Percentiles rank a stretch among this genome's conserved stretches.
Evolutionary conservation across 345 rosid genomes (phyloP).

Genomic region (Clarkia xantiana): DNA sequence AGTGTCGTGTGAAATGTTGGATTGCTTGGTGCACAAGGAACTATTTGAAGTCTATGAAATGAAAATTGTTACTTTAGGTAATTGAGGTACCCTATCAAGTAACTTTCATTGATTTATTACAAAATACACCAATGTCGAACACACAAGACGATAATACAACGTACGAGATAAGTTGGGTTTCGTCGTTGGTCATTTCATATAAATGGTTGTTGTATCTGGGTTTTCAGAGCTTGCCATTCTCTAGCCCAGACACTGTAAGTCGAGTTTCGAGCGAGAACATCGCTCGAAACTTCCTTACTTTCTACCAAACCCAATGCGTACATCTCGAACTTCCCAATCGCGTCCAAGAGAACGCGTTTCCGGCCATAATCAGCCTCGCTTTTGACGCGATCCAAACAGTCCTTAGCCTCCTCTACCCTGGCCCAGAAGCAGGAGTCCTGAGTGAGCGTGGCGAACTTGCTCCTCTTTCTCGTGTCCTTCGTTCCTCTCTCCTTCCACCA

Average conservation of each 20-base stretch:
- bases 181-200: no score
- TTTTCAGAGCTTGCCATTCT: constrained; percentile 23
- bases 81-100: no score
- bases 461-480: constrained; percentile 19
- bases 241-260: constrained; percentile 46
- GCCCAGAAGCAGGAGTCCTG: constrained; percentile 90
- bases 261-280: constrained; percentile 51
- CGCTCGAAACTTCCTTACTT: constrained; percentile 41
- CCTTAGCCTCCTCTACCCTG: constrained; percentile 65
- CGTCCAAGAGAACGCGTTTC: constrained; percentile 14
- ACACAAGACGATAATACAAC: no score
- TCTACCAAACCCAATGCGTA: constrained; percentile 25
- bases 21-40: no score
- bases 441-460: constrained; percentile 41
- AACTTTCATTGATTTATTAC: no score
- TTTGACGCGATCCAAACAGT: constrained; percentile 31
- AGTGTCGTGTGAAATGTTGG: no score
- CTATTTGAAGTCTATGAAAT: no score
- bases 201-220: neutral
- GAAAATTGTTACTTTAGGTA: no score
- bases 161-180: no score
- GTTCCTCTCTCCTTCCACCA: constrained; percentile 32
- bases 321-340: constrained; percentile 24
- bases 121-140: no score
- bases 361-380: constrained; percentile 17